These are phyloP conservation scores for Chamaecrista fasciculata DNA, from an alignment of 306 rosid genomes.

Conservation along the genomic window DNA sequence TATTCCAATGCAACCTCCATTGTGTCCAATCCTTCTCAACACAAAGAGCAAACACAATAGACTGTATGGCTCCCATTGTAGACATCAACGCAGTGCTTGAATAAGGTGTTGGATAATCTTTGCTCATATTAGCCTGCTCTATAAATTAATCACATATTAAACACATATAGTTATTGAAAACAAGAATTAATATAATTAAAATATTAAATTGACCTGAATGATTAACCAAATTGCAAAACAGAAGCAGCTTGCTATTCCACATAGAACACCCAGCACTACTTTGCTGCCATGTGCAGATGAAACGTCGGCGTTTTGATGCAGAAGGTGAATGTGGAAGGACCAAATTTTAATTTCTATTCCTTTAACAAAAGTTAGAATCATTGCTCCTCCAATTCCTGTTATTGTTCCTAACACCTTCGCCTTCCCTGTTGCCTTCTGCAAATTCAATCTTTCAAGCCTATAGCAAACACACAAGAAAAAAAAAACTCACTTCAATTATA, in stretches of 20 bases:
- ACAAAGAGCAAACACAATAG: conserved; percentile 44
- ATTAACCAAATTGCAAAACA: conserved; percentile 44
- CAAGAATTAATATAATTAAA: too few species aligned
- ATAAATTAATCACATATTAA: too few species aligned
- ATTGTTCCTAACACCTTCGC: conserved; percentile 41
- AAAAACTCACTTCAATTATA: background rate
- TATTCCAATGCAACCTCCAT: conserved; percentile 65
- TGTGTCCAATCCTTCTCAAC: conserved; percentile 55
- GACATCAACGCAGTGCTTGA: conserved; percentile 72
- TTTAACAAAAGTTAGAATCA: conserved; percentile 39
- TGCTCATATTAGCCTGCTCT: conserved; percentile 51
- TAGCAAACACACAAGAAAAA: background rate
- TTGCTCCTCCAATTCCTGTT: conserved; percentile 43
- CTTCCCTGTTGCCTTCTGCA: conserved; percentile 25
- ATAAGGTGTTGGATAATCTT: conserved; percentile 41
- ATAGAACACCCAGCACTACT: conserved; percentile 38
- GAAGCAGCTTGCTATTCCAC: conserved; percentile 40
- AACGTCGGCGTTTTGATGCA: conserved; percentile 23
- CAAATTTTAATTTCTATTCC: conserved; percentile 38
- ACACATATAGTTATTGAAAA: too few species aligned
- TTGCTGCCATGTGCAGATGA: conserved; percentile 26
- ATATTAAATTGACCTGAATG: conserved; percentile 40
- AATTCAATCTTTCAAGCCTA: conserved; percentile 31
- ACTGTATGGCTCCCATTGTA: conserved; percentile 59
- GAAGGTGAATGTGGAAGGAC: conserved; percentile 35